A percentile compares a stretch with the other conserved stretches of the same genome.
Evolutionary conservation across 2,329 filamentous ascomycete species (phyloP).

Genomic region (Aureobasidium vineae): DNA sequence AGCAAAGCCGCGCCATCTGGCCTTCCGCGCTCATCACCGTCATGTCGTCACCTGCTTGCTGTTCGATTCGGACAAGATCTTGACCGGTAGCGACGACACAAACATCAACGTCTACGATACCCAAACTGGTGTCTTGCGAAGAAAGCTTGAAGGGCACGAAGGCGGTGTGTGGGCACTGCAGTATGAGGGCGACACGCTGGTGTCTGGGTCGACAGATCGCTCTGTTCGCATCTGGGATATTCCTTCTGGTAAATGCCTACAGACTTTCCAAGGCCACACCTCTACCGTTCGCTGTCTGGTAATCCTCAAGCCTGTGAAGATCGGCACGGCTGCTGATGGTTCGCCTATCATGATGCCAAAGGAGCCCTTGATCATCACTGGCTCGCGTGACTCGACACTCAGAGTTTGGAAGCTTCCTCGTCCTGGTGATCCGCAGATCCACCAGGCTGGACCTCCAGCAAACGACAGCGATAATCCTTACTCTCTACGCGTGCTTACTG

Average conservation of each 20-base stretch:
- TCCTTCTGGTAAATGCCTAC: slow-evolving; percentile 84
- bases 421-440: slow-evolving; percentile 71
- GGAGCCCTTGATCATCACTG: slow-evolving; percentile 94
- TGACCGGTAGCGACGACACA: slow-evolving; percentile 96
- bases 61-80: slow-evolving; percentile 96
- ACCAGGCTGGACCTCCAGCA: slow-evolving; percentile 72
- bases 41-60: slow-evolving; percentile 98
- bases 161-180: slow-evolving; percentile 97
- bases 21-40: slow-evolving; percentile 91
- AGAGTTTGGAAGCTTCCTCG: slow-evolving; percentile 92
- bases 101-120: slow-evolving; percentile 98
- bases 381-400: slow-evolving; percentile 89
- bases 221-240: slow-evolving; percentile 99
- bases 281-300: slow-evolving; percentile 95
- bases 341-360: slow-evolving; percentile 84
- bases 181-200: slow-evolving; percentile 90
- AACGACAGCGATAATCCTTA: slow-evolving; percentile 84
- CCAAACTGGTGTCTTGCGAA: slow-evolving; percentile 81
- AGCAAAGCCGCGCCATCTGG: slow-evolving; percentile 83
- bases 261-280: slow-evolving; percentile 96
- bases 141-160: slow-evolving; percentile 86
- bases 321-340: slow-evolving; percentile 69
- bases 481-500: slow-evolving; percentile 81
- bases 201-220: slow-evolving; percentile 93
- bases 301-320: slow-evolving; percentile 82